Evolutionary conservation across 257 asterid species (phyloP).

Genomic region (Solanum chiquidenum): DNA sequence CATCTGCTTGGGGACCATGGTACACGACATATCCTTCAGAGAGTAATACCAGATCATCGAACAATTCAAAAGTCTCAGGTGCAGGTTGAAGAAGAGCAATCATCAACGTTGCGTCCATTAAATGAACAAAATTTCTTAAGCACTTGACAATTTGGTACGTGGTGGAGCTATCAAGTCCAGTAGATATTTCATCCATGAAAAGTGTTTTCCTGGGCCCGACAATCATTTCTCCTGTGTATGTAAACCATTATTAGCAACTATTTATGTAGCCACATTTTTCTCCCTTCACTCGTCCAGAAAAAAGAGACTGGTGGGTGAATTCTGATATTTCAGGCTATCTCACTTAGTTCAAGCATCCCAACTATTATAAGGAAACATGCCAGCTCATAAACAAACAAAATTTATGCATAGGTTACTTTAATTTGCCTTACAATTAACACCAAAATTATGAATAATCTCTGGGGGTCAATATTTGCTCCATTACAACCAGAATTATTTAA

Average conservation of each 20-base stretch:
- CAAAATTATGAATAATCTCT: background rate
- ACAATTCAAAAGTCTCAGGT: constrained; percentile 82
- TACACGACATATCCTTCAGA: constrained; percentile 77
- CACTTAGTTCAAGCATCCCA: background rate
- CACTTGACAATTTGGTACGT: constrained; percentile 85
- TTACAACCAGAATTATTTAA: background rate
- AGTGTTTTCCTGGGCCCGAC: constrained; percentile 88
- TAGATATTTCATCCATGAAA: constrained; percentile 92
- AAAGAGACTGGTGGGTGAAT: background rate
- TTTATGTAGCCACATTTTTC: background rate
- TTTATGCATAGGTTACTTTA: background rate
- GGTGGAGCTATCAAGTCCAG: constrained; percentile 94
- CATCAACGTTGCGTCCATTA: constrained; percentile 76
- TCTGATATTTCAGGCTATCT: background rate
- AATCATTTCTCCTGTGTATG: constrained; percentile 68
- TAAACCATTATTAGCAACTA: background rate
- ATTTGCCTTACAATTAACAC: background rate
- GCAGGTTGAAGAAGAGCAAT: constrained; percentile 97
- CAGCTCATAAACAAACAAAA: background rate
- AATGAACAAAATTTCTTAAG: constrained; percentile 68
- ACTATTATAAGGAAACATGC: background rate
- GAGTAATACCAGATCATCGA: constrained; percentile 71
- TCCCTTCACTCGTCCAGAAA: background rate
- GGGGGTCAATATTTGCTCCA: background rate
- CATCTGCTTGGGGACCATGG: constrained; percentile 68